A percentile compares a stretch with the other conserved stretches of the same genome.
phyloP scores from a whole-genome alignment of 2,329 filamentous ascomycete species.

The Paecilomyces formosus region DNA sequence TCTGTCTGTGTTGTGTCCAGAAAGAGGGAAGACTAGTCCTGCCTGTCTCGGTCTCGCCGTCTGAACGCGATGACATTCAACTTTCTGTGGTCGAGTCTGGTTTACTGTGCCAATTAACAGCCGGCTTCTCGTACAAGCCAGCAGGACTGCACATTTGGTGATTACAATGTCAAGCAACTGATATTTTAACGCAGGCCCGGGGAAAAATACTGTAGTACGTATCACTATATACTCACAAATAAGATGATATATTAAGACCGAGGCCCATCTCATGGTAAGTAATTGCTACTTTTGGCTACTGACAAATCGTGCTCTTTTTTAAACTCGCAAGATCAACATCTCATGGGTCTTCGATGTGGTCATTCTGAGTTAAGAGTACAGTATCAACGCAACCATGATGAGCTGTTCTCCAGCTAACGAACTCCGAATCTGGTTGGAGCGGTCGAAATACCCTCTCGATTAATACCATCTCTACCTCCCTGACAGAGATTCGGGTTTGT shows the following conservation, averaged over 20 bases:
- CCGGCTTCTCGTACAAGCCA: background rate
- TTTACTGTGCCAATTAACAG: no score
- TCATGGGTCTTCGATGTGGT: background rate
- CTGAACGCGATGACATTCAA: no score
- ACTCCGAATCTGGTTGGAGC: background rate
- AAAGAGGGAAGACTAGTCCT: no score
- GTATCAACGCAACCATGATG: background rate
- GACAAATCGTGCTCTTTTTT: background rate
- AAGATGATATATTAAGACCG: background rate
- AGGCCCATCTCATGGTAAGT: background rate
- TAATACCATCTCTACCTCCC: background rate
- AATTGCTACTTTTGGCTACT: background rate
- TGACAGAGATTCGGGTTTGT: background rate
- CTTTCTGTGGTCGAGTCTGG: no score
- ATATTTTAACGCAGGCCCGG: background rate
- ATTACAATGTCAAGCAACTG: background rate
- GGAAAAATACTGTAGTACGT: background rate
- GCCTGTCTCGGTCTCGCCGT: no score
- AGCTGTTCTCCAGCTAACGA: background rate
- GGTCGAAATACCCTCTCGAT: background rate
- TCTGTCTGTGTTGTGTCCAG: no score
- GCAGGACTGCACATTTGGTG: background rate
- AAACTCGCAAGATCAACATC: background rate
- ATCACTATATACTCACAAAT: background rate
- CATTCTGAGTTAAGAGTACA: background rate